phyloP scores from a whole-genome alignment of 108 stramenopile genomes.

The Schizochytrium sp. region DNA sequence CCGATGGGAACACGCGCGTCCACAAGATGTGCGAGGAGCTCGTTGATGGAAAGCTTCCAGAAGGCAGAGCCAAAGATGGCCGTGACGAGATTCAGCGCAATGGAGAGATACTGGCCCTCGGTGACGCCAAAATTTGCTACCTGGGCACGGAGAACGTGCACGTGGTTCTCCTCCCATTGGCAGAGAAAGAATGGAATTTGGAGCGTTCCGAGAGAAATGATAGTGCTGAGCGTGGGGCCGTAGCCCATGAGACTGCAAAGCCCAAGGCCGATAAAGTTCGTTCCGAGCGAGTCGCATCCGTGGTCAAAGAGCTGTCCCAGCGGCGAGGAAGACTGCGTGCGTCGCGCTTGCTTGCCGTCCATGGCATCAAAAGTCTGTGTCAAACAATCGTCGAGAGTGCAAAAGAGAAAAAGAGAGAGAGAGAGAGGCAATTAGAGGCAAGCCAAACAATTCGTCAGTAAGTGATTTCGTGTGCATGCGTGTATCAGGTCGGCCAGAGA shows the following conservation, averaged over 20 bases:
- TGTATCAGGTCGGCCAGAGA: neutral
- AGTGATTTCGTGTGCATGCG: neutral
- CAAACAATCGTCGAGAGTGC: neutral
- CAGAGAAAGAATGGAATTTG: conserved; percentile 77
- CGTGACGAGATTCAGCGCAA: neutral
- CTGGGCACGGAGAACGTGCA: conserved; percentile 65
- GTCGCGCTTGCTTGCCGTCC: conserved; percentile 94
- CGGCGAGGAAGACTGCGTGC: conserved; percentile 73
- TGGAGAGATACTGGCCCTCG: conserved; percentile 39
- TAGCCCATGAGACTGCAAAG: neutral
- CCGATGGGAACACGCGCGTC: neutral
- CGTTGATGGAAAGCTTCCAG: neutral
- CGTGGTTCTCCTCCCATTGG: conserved; percentile 93
- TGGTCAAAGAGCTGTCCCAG: conserved; percentile 96
- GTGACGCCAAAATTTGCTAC: conserved; percentile 64
- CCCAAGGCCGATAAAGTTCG: conserved; percentile 41
- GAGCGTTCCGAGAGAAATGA: conserved; percentile 56
- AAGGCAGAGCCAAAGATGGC: neutral
- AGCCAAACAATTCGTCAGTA: neutral
- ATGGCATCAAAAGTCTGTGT: conserved; percentile 74
- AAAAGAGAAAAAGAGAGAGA: neutral
- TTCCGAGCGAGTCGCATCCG: conserved; percentile 83
- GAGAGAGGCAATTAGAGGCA: neutral
- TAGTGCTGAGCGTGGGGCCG: conserved; percentile 46
- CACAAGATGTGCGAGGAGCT: neutral